Percentiles rank a stretch among this genome's conserved stretches.
These are phyloP conservation scores for Lactarius evosmus DNA, from an alignment of 768 basidiomycete genomes.

Conservation along the genomic window DNA sequence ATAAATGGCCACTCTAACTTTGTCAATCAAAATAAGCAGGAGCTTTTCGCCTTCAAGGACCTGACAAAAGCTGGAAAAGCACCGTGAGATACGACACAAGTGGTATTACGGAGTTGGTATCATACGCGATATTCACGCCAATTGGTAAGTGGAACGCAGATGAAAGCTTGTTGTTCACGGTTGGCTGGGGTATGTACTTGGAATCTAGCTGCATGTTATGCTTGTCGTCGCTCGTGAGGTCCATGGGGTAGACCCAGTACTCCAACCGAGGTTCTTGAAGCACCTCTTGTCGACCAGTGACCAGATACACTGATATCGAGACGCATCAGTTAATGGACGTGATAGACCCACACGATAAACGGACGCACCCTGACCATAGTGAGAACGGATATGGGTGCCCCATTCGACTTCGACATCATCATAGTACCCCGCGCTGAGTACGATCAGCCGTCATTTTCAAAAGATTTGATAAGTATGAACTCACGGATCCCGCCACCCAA, in stretches of 20 bases:
- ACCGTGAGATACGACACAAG: neutral
- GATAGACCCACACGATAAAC: neutral
- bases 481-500: slow-evolving; percentile 6
- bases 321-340: neutral
- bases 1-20: slow-evolving; percentile 8
- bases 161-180: neutral
- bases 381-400: neutral
- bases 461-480: neutral
- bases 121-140: slow-evolving; percentile 9
- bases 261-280: neutral
- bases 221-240: slow-evolving; percentile 12
- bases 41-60: slow-evolving; percentile 20
- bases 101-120: neutral
- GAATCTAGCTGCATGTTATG: slow-evolving; percentile 11
- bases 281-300: neutral
- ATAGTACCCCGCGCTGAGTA: neutral
- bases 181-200: slow-evolving; percentile 7
- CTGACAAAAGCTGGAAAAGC: slow-evolving; percentile 12
- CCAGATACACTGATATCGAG: slow-evolving; percentile 2
- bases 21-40: slow-evolving; percentile 14
- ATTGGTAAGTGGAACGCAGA: slow-evolving; percentile 8
- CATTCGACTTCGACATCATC: neutral
- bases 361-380: slow-evolving; percentile 8
- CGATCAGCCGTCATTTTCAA: neutral
- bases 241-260: slow-evolving; percentile 1